Base-by-base conservation (phyloP, 2,329 filamentous ascomycete genomes). In the Trichoderma sp. region DNA sequence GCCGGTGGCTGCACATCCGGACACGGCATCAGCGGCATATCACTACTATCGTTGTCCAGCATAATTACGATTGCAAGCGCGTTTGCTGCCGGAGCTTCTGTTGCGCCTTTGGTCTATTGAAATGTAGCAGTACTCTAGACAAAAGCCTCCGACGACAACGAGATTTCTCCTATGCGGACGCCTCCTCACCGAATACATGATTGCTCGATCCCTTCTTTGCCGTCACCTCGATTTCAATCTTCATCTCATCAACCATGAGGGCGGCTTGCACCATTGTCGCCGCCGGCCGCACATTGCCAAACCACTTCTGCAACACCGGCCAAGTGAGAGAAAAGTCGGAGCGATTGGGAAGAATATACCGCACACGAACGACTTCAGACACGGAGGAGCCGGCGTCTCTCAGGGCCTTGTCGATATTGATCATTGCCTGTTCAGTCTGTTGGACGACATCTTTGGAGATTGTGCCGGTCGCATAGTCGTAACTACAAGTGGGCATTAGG, bases 1-100 rank as follows among this genome's bases (percentile, higher is more conserved):
- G 89, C 86, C 0, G 88, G 88, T 2, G 89, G 89, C 0, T 92
- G 89, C 70, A 90, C 89, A 0, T 89, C 87, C 5, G 89, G 89
- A 0, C 89, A 92, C 74, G 89, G 89, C 0, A 87, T 92, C 70
- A 90, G 86, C 68, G 89, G 89, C 0, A 83, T 91, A 73, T 85
- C 86, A n/a, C 79, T 88, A 69, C 78, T 91, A 60, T 88, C 85
- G 0, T 77, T 85, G 4, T 85, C 88, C 10, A 91, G 89, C 73
- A 81, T 90, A 66, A 75, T 91, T 13, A 89, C 87, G 0, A 86
- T 90, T 27, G 83, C 77, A 3, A 79, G 83, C 5, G 84, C 87
- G 71, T 90, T 91, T 79, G 82, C 74, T 0, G 82, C 82, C 0
- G 88, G 87, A 4, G 74, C 73, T 37, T 60, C 73, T 57, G 69